Conservation (phyloP, 1,284 basidiomycete species). For the Pseudomicrostroma phylloplanum region DNA sequence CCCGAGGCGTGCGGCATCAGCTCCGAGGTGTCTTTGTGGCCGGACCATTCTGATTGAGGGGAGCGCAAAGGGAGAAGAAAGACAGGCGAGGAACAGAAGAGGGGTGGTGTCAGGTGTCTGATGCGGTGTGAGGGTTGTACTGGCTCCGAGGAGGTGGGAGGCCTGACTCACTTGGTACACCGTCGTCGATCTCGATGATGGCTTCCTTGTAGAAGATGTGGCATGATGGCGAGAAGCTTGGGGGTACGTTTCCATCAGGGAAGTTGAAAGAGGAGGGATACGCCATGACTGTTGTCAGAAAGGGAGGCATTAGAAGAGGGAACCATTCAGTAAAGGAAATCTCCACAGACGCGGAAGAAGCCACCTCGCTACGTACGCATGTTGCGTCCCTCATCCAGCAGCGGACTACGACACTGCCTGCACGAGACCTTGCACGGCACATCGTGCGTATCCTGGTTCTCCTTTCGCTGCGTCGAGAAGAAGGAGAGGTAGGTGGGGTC, state of each 20-base stretch:
- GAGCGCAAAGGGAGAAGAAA: neutral
- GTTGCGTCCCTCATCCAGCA: slow-evolving; percentile 26
- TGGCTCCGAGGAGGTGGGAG: too few relatives aligned
- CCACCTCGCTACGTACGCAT: slow-evolving; percentile 14
- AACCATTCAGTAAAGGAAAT: too few relatives aligned
- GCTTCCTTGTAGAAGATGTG: slow-evolving; percentile 30
- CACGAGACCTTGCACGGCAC: slow-evolving; percentile 21
- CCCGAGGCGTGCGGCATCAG: neutral
- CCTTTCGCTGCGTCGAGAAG: slow-evolving; percentile 20
- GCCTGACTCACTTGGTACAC: slow-evolving; percentile 19
- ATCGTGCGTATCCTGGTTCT: slow-evolving; percentile 21
- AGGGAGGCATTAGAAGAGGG: too few relatives aligned
- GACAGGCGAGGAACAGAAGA: neutral
- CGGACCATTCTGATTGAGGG: neutral
- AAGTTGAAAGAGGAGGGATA: slow-evolving; percentile 27
- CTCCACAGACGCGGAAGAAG: too few relatives aligned
- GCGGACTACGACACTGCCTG: neutral
- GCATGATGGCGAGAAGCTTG: slow-evolving; percentile 20
- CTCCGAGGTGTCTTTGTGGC: slow-evolving; percentile 2
- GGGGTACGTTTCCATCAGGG: slow-evolving; percentile 19
- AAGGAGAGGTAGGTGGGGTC: slow-evolving; percentile 27
- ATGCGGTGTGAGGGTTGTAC: too few relatives aligned
- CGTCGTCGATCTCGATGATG: slow-evolving; percentile 28
- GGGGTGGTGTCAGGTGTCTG: too few relatives aligned
- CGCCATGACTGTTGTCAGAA: slow-evolving; percentile 1